phyloP scores from a whole-genome alignment of 2,329 filamentous ascomycete species.

The Bipolaris victoriae region DNA sequence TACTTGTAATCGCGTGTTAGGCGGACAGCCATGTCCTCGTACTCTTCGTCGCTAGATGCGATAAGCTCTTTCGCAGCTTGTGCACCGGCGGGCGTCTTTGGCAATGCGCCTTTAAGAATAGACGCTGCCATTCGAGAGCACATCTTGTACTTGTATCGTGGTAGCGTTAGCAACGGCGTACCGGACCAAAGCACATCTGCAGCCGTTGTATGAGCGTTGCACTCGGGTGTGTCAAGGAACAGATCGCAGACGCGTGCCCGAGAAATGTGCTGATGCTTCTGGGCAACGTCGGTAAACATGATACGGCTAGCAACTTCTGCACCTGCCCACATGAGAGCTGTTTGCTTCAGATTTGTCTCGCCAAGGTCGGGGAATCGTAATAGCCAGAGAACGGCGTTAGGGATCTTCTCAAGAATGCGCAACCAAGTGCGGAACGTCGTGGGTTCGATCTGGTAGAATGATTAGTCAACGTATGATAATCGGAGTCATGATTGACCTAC shows the following conservation, averaged over 20 bases:
- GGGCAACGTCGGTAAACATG: constrained; percentile 94
- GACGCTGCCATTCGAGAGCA: constrained; percentile 97
- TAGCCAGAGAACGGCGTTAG: constrained; percentile 91
- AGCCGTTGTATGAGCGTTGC: constrained; percentile 96
- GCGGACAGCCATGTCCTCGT: constrained; percentile 67
- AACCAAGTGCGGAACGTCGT: constrained; percentile 96
- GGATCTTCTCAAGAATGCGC: constrained; percentile 82
- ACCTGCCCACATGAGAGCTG: constrained; percentile 83
- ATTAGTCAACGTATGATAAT: constrained; percentile 19
- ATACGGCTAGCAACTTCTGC: constrained; percentile 84
- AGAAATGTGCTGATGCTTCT: constrained; percentile 91
- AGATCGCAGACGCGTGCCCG: constrained; percentile 90
- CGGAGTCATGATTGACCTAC: constrained; percentile 55
- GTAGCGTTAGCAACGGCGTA: constrained; percentile 87
- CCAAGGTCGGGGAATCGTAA: constrained; percentile 95
- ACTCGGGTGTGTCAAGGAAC: constrained; percentile 96
- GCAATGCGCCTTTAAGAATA: constrained; percentile 87
- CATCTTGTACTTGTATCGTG: constrained; percentile 97
- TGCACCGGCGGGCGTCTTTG: constrained; percentile 70
- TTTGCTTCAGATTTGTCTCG: constrained; percentile 81
- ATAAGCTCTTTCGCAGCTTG: constrained; percentile 77
- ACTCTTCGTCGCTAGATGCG: constrained; percentile 77
- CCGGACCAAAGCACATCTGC: constrained; percentile 97
- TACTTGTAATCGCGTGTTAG: constrained; percentile 44
- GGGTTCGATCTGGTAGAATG: constrained; percentile 79